These are phyloP conservation scores for Diaporthe sp. DNA, from an alignment of 2,329 filamentous ascomycete species.

Conservation along the genomic window DNA sequence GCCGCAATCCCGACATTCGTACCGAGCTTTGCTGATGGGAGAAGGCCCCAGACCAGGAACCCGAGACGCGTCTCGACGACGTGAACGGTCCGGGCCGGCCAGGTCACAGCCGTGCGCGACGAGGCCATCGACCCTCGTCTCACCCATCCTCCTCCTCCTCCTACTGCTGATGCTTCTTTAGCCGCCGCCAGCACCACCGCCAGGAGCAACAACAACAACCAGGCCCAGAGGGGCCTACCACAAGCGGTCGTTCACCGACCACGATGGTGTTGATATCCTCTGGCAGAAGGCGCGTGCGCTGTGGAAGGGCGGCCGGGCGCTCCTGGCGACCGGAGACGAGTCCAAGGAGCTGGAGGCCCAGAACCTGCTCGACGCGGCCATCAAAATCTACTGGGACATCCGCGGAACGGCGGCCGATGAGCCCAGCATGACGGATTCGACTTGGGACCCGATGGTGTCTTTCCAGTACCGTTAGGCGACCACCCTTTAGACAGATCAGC, in stretches of 20 bases:
- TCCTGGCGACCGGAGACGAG: too few relatives aligned
- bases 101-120: neutral
- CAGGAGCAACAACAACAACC: neutral
- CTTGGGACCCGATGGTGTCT: too few relatives aligned
- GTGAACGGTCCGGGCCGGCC: conserved; percentile 38
- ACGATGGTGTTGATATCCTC: neutral
- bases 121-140: neutral
- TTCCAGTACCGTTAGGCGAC: too few relatives aligned
- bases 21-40: neutral
- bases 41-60: neutral
- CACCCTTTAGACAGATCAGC: too few relatives aligned
- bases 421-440: too few relatives aligned
- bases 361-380: too few relatives aligned
- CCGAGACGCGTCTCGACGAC: conserved; percentile 5
- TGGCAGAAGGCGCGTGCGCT: neutral
- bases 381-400: too few relatives aligned
- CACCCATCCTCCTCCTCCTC: neutral
- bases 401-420: too few relatives aligned
- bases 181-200: neutral
- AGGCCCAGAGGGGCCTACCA: neutral
- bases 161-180: neutral
- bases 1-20: conserved; percentile 38
- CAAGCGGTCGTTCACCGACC: too few relatives aligned
- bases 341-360: too few relatives aligned
- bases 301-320: too few relatives aligned